A percentile compares a stretch with the other conserved stretches of the same genome.
phyloP scores from a whole-genome alignment of 1,139 yeast genomes.

The Scheffersomyces lignicola region DNA sequence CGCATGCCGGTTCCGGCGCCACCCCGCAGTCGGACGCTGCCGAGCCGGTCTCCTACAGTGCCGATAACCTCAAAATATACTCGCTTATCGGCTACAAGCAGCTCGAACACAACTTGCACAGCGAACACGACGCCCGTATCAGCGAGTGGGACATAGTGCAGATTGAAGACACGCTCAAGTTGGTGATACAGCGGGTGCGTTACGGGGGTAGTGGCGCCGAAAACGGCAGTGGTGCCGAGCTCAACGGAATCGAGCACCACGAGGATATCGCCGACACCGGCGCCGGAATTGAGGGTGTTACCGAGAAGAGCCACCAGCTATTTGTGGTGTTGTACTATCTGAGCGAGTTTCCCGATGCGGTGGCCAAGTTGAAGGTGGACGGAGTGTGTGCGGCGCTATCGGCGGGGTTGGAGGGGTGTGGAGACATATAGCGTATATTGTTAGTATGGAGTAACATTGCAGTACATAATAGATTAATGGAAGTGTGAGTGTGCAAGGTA shows the following conservation, averaged over 20 bases:
- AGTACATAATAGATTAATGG: no score
- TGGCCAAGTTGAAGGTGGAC: slow-evolving; percentile 47
- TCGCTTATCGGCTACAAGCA: slow-evolving; percentile 45
- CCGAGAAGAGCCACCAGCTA: slow-evolving; percentile 12
- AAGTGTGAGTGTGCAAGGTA: no score
- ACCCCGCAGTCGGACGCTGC: slow-evolving; percentile 32
- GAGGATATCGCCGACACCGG: slow-evolving; percentile 2
- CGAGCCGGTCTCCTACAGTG: slow-evolving; percentile 18
- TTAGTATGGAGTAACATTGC: no score
- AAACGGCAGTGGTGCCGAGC: slow-evolving; percentile 9
- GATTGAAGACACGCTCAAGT: slow-evolving; percentile 29
- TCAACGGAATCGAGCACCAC: slow-evolving; percentile 8
- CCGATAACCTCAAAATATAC: slow-evolving; percentile 46
- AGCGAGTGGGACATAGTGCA: slow-evolving; percentile 35
- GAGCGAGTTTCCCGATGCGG: slow-evolving; percentile 32
- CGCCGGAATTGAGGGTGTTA: slow-evolving; percentile 6
- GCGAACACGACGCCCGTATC: slow-evolving; percentile 10
- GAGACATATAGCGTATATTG: neutral
- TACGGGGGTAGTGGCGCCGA: slow-evolving; percentile 5
- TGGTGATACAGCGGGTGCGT: slow-evolving; percentile 26
- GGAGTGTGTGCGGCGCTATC: slow-evolving; percentile 30
- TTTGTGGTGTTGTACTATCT: slow-evolving; percentile 34
- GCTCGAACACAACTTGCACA: slow-evolving; percentile 18
- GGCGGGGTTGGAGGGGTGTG: slow-evolving; percentile 35
- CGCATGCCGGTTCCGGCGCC: no score